phyloP scores from a whole-genome alignment of 2,329 filamentous ascomycete genomes.

The Bimuria novae-zelandiae region DNA sequence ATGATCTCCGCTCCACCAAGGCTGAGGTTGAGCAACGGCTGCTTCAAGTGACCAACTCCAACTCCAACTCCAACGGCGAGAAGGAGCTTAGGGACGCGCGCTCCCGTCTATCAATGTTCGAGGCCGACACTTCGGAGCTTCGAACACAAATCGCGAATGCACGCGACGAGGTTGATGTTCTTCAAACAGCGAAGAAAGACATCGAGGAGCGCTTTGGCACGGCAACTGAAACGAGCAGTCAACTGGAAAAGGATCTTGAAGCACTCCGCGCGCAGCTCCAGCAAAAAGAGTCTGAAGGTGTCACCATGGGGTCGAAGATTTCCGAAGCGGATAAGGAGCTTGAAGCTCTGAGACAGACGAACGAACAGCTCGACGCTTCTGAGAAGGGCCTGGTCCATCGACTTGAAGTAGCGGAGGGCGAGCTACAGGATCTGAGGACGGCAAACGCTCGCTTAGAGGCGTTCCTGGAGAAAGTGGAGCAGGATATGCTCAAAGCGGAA shows the following conservation, averaged over 20 bases:
- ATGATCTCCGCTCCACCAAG: neutral
- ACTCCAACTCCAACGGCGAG: conserved; percentile 9
- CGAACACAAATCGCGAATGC: conserved; percentile 6
- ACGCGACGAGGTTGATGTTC: conserved; percentile 7
- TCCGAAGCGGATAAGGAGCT: conserved; percentile 35
- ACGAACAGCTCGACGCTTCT: conserved; percentile 31
- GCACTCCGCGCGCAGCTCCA: conserved; percentile 20
- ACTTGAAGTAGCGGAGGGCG: conserved; percentile 38
- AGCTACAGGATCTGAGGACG: conserved; percentile 32
- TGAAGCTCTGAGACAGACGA: conserved; percentile 29
- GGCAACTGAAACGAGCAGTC: neutral
- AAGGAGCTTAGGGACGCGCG: conserved; percentile 16
- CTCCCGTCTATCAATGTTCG: conserved; percentile 13
- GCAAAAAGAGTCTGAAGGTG: conserved; percentile 21
- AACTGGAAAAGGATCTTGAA: conserved; percentile 16
- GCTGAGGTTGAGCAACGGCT: conserved; percentile 7
- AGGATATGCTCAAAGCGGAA: conserved; percentile 37
- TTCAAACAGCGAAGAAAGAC: conserved; percentile 8
- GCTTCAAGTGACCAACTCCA: neutral
- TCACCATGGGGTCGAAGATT: conserved; percentile 20
- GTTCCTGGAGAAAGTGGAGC: conserved; percentile 37
- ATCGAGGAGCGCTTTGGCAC: conserved; percentile 8
- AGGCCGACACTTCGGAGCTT: conserved; percentile 13
- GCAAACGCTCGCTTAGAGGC: conserved; percentile 39
- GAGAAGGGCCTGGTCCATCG: conserved; percentile 35